Evolutionary conservation across 495 filamentous ascomycete species (phyloP), one percentile per base, ranked within the genome.

Genomic region (Penicillium roqueforti): DNA sequence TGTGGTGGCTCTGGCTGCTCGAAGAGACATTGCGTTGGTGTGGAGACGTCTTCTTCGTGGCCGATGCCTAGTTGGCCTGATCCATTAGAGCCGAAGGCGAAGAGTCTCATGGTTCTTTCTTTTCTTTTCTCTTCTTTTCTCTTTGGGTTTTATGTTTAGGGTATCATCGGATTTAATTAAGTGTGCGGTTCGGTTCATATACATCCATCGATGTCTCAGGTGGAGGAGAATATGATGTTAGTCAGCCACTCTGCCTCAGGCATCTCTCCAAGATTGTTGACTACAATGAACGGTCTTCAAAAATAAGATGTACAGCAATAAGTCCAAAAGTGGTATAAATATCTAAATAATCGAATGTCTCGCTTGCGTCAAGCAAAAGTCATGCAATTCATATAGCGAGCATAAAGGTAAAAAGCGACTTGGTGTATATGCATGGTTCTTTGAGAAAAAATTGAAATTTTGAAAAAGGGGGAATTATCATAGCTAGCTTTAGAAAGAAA

Each of bases 41-140:
- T 68, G 4, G 84, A 85, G 11, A 87, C 81, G 67, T 96, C 91
- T 54, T 89, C 78, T 40, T 70, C 76, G 68, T 92, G 87, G 20
- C 83, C 83, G 42, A 97, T 76, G 32, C 87, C 89, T 32, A 98
- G 80, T 65, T 98, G 93, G 47, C 89, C 89, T 6, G 84, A 88
- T 34, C 88, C 85, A 68, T 97, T 98, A 26, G 92, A 97, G 31
- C 93, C 93, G 57, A 96, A 83, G n/a, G 91, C 84, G 64, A 84
- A 89, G 39, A 96, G 74, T 42, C 64, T 71, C 72, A 76, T 74
- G 50, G 3, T 19, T 28, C 11, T 29, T 36, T 46, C 2, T 1
- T 50, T 55, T 36, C 4, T 23, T 41, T 7, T n/a, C n/a, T n/a
- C n/a, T n/a, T 18, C 8, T 53, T 36, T 8, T 14, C 10, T 29